Evolutionary conservation across 2,329 filamentous ascomycete genomes (phyloP).

Genomic region (Cryphonectria radicalis): DNA sequence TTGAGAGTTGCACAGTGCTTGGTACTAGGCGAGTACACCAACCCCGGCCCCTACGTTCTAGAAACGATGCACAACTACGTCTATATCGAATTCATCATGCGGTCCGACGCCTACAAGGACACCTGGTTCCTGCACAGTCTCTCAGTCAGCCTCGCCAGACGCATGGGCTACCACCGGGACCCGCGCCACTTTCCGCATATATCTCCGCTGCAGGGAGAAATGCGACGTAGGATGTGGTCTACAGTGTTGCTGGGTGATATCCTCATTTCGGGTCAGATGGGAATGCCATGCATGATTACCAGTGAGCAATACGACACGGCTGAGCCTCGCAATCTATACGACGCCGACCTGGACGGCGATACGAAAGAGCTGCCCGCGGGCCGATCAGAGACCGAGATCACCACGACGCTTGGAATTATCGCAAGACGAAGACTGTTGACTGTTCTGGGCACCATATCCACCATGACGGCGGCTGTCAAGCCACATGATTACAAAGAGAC

Average conservation of each 20-base stretch:
- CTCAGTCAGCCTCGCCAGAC: conserved; percentile 11
- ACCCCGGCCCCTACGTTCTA: conserved; percentile 46
- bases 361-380: conserved; percentile 11
- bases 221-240: conserved; percentile 21
- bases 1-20: conserved; percentile 44
- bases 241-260: conserved; percentile 14
- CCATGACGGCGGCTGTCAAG: conserved; percentile 25
- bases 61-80: conserved; percentile 44
- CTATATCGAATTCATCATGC: conserved; percentile 38
- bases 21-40: conserved; percentile 46
- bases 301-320: conserved; percentile 19
- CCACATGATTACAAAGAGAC: conserved; percentile 31
- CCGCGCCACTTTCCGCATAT: conserved; percentile 19
- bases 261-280: conserved; percentile 20
- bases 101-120: conserved; percentile 37
- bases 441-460: conserved; percentile 22
- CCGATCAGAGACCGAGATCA: conserved; percentile 12
- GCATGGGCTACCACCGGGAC: conserved; percentile 25
- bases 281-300: conserved; percentile 13
- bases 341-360: conserved; percentile 12
- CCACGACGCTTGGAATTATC: conserved; percentile 11
- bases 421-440: conserved; percentile 25
- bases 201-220: conserved; percentile 11
- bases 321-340: conserved; percentile 17
- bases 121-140: conserved; percentile 11